A percentile compares a stretch with the other conserved stretches of the same genome.
phyloP scores from a whole-genome alignment of 148 eudicot species.

The Chenopodium album region DNA sequence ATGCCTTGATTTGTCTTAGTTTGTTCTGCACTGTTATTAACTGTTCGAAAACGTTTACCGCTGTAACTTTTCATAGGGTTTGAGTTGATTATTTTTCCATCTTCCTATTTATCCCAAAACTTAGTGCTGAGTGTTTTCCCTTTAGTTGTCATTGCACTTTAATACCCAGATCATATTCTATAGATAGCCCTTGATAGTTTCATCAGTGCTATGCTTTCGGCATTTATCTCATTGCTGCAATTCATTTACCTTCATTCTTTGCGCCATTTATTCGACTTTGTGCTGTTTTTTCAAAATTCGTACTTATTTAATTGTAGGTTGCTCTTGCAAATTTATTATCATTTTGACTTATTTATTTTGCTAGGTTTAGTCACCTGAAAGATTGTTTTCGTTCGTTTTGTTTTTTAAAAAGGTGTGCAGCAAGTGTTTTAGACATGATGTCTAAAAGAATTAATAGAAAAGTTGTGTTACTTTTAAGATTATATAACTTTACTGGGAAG shows the following conservation, averaged over 20 bases:
- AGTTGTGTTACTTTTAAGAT: not conserved
- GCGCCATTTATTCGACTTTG: not conserved
- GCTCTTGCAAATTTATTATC: not conserved
- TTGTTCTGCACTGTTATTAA: slow-evolving; percentile 22
- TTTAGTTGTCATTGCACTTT: slow-evolving; percentile 18
- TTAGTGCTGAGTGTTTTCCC: slow-evolving; percentile 28
- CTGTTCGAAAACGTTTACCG: slow-evolving; percentile 16
- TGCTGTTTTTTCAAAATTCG: not conserved
- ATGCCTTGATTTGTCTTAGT: slow-evolving; percentile 38
- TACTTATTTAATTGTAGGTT: not conserved
- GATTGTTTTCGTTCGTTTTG: no score
- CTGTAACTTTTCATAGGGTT: slow-evolving; percentile 31
- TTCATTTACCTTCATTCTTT: no score
- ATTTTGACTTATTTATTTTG: not conserved
- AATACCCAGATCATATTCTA: slow-evolving; percentile 15
- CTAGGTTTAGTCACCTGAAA: no score
- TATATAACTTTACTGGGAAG: not conserved
- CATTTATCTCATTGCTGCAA: not conserved
- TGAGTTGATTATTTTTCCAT: slow-evolving; percentile 18
- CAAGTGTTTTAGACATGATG: no score
- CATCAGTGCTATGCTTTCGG: not conserved
- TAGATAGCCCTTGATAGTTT: slow-evolving; percentile 3
- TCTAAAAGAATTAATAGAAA: not conserved
- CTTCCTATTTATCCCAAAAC: slow-evolving; percentile 17
- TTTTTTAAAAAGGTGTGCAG: no score